Evolutionary conservation across 129 eudicot species (phyloP).

Genomic region (Ambrosia artemisiifolia): DNA sequence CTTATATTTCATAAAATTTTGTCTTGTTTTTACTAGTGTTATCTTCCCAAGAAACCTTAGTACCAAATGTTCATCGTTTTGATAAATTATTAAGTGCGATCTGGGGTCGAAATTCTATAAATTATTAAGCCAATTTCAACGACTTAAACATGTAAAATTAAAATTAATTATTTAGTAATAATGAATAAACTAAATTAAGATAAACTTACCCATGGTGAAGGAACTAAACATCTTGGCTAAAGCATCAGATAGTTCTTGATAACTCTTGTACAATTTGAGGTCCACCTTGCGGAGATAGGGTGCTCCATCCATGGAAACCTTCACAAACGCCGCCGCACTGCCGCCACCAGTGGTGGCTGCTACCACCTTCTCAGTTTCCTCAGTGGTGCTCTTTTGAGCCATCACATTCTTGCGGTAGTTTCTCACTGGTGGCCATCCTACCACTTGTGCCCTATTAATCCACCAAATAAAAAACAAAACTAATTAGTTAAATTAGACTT

Average conservation of each 20-base stretch:
- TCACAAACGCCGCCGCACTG: conserved; percentile 56
- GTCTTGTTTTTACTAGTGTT: neutral
- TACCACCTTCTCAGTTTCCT: conserved; percentile 43
- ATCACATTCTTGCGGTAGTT: conserved; percentile 75
- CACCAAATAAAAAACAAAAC: no score
- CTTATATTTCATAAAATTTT: neutral
- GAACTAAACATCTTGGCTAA: conserved; percentile 95
- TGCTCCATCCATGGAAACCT: conserved; percentile 95
- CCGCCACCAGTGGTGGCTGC: conserved; percentile 22
- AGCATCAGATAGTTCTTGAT: conserved; percentile 82
- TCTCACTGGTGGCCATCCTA: conserved; percentile 99
- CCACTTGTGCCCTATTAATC: conserved; percentile 75
- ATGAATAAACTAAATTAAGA: neutral
- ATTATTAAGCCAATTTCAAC: neutral
- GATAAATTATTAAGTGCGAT: no score
- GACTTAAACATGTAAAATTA: neutral
- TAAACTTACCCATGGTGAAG: conserved; percentile 68
- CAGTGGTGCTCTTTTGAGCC: conserved; percentile 62
- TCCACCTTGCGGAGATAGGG: conserved; percentile 95
- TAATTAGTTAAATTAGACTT: no score
- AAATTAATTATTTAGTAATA: neutral
- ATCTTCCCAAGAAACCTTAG: neutral
- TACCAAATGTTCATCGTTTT: neutral
- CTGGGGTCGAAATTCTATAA: neutral
- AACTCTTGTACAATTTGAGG: conserved; percentile 71